These are phyloP conservation scores for Coemansia sp. DNA, from an alignment of 371 early-diverging fungal species.

Conservation along the genomic window DNA sequence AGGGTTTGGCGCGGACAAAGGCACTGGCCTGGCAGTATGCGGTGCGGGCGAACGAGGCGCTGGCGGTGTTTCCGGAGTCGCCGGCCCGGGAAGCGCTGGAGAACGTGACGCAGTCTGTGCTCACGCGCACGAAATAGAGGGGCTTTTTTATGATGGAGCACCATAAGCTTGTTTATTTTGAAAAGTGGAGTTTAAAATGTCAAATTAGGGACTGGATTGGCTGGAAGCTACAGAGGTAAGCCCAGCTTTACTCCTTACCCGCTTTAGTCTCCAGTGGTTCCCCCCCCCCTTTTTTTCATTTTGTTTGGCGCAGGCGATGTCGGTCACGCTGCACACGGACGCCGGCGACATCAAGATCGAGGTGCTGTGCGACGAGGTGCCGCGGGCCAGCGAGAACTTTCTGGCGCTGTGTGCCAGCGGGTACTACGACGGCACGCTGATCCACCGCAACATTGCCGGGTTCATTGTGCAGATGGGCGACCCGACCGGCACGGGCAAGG, in stretches of 20 bases:
- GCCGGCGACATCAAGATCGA: constrained; percentile 90
- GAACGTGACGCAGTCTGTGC: constrained; percentile 33
- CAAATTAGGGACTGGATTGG: no score
- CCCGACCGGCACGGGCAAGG: constrained; percentile 91
- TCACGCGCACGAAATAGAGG: constrained; percentile 42
- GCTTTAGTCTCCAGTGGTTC: no score
- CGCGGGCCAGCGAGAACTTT: constrained; percentile 91
- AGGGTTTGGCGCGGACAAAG: constrained; percentile 63
- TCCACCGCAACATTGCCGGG: constrained; percentile 87
- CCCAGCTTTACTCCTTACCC: no score
- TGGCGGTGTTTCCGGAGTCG: constrained; percentile 64
- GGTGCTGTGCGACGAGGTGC: constrained; percentile 78
- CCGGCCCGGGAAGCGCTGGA: constrained; percentile 65
- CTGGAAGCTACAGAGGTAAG: no score
- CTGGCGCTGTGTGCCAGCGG: constrained; percentile 90
- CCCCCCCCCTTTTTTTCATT: background rate
- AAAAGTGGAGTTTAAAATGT: no score
- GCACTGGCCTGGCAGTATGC: constrained; percentile 37
- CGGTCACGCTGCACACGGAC: constrained; percentile 78
- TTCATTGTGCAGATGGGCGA: constrained; percentile 90
- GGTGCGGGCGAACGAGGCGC: constrained; percentile 60
- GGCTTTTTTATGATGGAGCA: no score
- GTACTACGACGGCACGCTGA: constrained; percentile 83
- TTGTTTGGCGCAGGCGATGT: constrained; percentile 18
- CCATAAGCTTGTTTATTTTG: no score